These are phyloP conservation scores for Microcos paniculata DNA, from an alignment of 345 rosid genomes.

Conservation along the genomic window DNA sequence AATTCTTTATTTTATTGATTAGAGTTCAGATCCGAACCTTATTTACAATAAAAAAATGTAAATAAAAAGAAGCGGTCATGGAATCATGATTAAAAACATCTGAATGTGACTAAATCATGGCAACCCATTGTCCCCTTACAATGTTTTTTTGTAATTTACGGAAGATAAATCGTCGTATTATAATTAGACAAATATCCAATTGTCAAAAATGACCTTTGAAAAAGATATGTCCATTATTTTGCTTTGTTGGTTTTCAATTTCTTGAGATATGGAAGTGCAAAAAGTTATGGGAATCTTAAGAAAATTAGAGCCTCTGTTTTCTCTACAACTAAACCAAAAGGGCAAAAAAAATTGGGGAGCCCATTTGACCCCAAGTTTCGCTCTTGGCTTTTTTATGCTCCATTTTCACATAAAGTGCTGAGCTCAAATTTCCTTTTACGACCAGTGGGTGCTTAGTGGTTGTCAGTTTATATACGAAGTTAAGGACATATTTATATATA, in stretches of 20 bases:
- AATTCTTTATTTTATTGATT: no score
- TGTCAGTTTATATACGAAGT: background rate
- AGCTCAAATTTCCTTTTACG: background rate
- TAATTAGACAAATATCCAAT: background rate
- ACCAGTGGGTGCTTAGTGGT: background rate
- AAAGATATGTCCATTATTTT: background rate
- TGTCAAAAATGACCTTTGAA: background rate
- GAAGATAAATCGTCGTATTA: background rate
- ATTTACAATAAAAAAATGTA: no score
- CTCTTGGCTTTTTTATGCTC: background rate
- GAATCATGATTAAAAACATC: slow-evolving; percentile 14
- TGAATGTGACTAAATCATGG: slow-evolving; percentile 17
- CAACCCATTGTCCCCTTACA: slow-evolving; percentile 9
- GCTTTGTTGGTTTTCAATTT: background rate
- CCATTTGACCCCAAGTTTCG: background rate
- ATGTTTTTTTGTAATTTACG: slow-evolving; percentile 7
- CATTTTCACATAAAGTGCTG: no score
- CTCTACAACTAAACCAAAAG: background rate
- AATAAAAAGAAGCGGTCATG: no score
- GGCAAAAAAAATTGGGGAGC: no score
- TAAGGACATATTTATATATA: background rate
- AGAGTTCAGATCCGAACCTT: no score
- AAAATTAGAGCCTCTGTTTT: slow-evolving; percentile 10
- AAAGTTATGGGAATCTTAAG: slow-evolving; percentile 24
- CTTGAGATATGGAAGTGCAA: slow-evolving; percentile 3